Conservation (phyloP, 495 filamentous ascomycete species). For the Aspergillus saccharolyticus region DNA sequence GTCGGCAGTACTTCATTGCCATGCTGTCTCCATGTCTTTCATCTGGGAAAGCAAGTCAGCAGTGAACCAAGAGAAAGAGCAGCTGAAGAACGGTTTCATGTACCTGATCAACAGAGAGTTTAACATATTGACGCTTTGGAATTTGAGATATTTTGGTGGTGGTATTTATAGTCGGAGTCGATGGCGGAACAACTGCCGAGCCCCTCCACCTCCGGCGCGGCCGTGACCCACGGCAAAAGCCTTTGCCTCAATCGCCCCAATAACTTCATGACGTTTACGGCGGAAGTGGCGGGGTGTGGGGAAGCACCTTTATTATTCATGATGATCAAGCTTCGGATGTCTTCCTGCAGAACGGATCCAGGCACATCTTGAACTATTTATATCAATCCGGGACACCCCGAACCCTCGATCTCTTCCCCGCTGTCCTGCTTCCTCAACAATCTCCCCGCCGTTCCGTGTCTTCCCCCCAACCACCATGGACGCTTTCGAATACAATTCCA, state of each 20-base stretch:
- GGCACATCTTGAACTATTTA: neutral
- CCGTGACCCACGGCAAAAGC: constrained; percentile 27
- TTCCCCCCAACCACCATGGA: constrained; percentile 41
- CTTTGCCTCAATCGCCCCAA: constrained; percentile 9
- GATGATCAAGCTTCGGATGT: constrained; percentile 19
- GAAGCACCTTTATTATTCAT: constrained; percentile 24
- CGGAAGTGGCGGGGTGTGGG: constrained; percentile 30
- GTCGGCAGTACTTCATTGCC: neutral
- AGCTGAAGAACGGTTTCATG: too few species aligned
- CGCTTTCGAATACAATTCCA: constrained; percentile 56
- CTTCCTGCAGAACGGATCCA: neutral
- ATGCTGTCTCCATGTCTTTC: neutral
- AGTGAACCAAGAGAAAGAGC: too few species aligned
- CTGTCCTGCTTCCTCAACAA: neutral
- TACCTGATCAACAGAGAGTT: too few species aligned
- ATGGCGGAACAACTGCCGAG: constrained; percentile 24
- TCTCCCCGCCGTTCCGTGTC: neutral
- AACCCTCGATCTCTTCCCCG: neutral
- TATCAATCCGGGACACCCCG: constrained; percentile 5
- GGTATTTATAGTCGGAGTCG: constrained; percentile 11
- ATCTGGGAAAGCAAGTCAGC: neutral
- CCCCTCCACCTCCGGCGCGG: constrained; percentile 15
- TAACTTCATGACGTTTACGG: constrained; percentile 15
- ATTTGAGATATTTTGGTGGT: neutral
- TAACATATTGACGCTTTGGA: too few species aligned